Evolutionary conservation across 108 stramenopile species (phyloP), one percentile per base, ranked within the genome.

Genomic region (Cyclotella baltica): DNA sequence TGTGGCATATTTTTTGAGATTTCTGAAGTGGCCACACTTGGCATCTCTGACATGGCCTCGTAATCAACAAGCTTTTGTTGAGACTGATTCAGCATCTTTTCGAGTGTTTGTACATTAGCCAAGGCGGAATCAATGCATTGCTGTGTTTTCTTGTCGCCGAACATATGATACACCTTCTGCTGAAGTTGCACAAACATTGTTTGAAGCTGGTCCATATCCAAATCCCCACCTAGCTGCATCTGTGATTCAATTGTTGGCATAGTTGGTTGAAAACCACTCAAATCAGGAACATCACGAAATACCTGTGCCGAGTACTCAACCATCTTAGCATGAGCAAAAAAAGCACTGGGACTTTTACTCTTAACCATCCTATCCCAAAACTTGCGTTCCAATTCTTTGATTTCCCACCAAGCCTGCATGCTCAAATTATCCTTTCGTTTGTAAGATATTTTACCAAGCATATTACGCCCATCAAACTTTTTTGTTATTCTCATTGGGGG

Each of bases 361-460:
- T 56, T 56, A 0, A 56, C 55, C 55, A 56, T 56, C 22, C 55
- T 56, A 2, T 56, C 55, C 55, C 55, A 56, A 25, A 56, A 56
- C 11, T 56, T 56, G n/a, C 55, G n/a, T 25, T 56, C 55, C 4
- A 56, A 25, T 56, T 56, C 55, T 25, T 5, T 56, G 25, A 56
- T n/a, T 27, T 56, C 55, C 22, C 22, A 3, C 55, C 55, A 56
- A 2, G 20, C 55, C 22, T 11, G 11, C 22, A 10, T 56, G 1
- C 23, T 62, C 31, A 62, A 33, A 15, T 16, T 15, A 19, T 33
- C 61, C 11, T 20, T 13, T 13, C 31, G n/a, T 62, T 33, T 34
- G 20, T 33, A 62, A 62, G 35, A 20, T 15, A 62, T 35, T 15
- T 62, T 62, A 25, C 35, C 61, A 35, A 62, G 16, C 31, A 34